Evolutionary conservation across 108 stramenopile species (phyloP), one percentile per base, ranked within the genome.

Genomic region (Fistulifera solaris): DNA sequence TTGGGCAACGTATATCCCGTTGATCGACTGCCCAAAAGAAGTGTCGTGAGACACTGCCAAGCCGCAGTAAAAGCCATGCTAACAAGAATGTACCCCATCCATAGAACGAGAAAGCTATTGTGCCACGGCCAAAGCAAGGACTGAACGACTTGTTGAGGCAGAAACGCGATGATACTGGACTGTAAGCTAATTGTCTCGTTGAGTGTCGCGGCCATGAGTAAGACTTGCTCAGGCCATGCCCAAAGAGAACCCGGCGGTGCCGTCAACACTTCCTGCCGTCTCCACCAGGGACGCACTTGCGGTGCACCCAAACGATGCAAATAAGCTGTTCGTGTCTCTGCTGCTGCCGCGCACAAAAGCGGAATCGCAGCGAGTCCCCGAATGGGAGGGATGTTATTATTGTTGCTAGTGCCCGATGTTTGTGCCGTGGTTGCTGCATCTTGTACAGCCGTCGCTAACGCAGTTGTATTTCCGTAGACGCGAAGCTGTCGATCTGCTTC

Each of bases 111-210:
- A 12, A 87, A 70, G 22, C 65, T 63, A 61, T 87, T 87, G 68
- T 92, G 89, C 16, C 85, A 53, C n/a, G 89, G 89, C 85, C 85
- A 92, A 8, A 83, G 58, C 40, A 92, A 83, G 5, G 79, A 66
- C 54, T 75, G 83, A 17, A 85, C 18, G 2, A 83, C 72, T 15
- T 60, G 46, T 5, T 60, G 62, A 25, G 66, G 66, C 7, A 80
- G 7, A n/a, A 61, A 22, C 13, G 67, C 39, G 26, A 75, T 55
- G 48, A 53, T 38, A 6, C 57, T 38, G 16, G 38, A 18, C 28
- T n/a, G 27, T 46, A 92, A 54, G 22, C 70, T 67, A n/a, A 73
- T 19, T 5, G 58, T 47, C 50, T 92, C 89, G 12, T 85, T 62
- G 22, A 76, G 56, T 1, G 58, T 66, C 1, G 83, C 89, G 19